Evolutionary conservation across 164 flowering plant genomes (phyloP).

Genomic region (Vitis rupestris): DNA sequence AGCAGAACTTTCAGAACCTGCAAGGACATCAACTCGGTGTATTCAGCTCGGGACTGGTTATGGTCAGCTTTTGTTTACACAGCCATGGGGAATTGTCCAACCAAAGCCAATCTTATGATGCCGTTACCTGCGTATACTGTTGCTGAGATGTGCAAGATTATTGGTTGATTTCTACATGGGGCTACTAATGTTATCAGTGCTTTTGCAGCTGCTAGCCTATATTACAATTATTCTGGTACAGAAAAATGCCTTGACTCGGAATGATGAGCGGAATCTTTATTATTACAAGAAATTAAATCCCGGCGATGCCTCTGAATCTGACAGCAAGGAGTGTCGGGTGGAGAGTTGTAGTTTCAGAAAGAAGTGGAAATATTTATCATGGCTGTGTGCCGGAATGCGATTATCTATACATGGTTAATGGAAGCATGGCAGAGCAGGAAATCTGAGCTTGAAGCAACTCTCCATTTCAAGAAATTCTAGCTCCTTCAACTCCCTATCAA

Average conservation of each 20-base stretch:
- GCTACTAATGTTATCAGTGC: conserved; percentile 36
- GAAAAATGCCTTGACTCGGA: conserved; percentile 54
- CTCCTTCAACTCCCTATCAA: too few relatives aligned
- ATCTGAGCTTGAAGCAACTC: too few relatives aligned
- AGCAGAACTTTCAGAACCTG: conserved; percentile 47
- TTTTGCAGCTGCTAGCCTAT: conserved; percentile 59
- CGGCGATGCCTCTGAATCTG: too few relatives aligned
- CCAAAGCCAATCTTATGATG: conserved; percentile 51
- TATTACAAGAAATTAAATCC: too few relatives aligned
- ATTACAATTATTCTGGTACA: conserved; percentile 46
- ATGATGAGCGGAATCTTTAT: too few relatives aligned
- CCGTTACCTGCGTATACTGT: conserved; percentile 58
- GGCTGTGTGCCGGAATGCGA: too few relatives aligned
- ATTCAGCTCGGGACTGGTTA: conserved; percentile 44
- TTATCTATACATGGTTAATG: too few relatives aligned
- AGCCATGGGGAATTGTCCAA: conserved; percentile 62
- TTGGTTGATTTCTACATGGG: conserved; percentile 37
- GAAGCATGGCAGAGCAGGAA: too few relatives aligned
- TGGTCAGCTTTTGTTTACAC: conserved; percentile 53
- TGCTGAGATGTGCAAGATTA: conserved; percentile 56
- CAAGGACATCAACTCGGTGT: conserved; percentile 31
- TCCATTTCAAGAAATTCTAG: too few relatives aligned
- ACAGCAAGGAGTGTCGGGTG: too few relatives aligned
- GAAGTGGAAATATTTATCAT: too few relatives aligned
- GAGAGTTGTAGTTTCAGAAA: too few relatives aligned